Base-by-base conservation (phyloP, 805 yeast genomes). In the Kodamaea sagamina region DNA sequence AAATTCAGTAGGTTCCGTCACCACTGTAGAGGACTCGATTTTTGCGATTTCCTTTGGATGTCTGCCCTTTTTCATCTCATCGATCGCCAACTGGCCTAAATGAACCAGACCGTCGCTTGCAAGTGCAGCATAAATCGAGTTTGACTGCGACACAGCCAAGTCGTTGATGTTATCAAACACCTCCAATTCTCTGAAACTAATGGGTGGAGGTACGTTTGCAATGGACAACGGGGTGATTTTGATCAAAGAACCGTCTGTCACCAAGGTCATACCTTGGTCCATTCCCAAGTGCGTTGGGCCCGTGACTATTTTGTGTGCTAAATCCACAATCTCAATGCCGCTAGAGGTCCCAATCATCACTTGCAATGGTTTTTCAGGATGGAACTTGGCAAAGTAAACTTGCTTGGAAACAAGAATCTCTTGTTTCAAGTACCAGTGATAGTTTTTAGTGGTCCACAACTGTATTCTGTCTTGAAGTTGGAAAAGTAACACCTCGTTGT, bases 121-220 rank as follows among this genome's bases (percentile, higher is more conserved):
- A 28, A 85, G 61, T 0, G 79, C 74, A 0, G 87, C 90, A 54
- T 78, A 77, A 3, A 59, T 50, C 41, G 75, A 77, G 59, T 85
- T 88, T 8, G 79, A 68, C 39, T 74, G 62, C 47, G 83, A 78
- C 4, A 82, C 77, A 0, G 95, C 85, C 32, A 79, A 77, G 54
- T 85, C 88, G 15, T 73, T 60, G 6, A 89, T 79, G 44, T 78
- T 78, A 1, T 67, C 71, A 1, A 46, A 49, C 9, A 81, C 66
- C 7, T 74, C 78, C 39, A 88, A 62, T 38, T 82, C 86, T 45
- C 95, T 75, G 57, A 75, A 84, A 17, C 87, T 76, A 58, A 88
- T 80, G 32, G 99, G 99, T 0, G 99, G 99, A 3, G 99, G 99
- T 8, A 89, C 92, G 58, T 83, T 89, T 1, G 96, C 96, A 22